Evolutionary conservation across 768 basidiomycete species (phyloP).

Genomic region (Mrakia gelida): DNA sequence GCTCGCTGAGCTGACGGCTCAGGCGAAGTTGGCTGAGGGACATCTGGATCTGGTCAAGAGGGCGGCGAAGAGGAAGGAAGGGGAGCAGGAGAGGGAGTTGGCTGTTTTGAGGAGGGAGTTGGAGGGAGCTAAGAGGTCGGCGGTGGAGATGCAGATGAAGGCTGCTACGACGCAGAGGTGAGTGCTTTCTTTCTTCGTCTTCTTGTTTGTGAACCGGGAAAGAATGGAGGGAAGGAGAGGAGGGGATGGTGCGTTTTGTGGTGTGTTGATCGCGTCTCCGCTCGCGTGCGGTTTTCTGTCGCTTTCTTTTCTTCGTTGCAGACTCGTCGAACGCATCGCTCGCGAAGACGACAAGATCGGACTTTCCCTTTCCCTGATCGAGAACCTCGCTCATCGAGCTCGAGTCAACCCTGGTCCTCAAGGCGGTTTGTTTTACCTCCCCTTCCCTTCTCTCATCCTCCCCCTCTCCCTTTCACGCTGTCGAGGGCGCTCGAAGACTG

Average conservation of each 20-base stretch:
- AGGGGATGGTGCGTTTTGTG: not conserved
- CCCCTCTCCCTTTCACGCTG: not conserved
- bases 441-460: not conserved
- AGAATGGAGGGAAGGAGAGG: not conserved
- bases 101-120: not conserved
- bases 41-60: not conserved
- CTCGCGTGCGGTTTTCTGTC: not conserved
- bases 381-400: constrained; percentile 23
- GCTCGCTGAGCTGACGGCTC: not conserved
- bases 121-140: not conserved
- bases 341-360: constrained; percentile 22
- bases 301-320: not conserved
- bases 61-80: constrained; percentile 16
- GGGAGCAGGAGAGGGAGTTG: constrained; percentile 16
- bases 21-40: not conserved
- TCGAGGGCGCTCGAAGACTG: not conserved
- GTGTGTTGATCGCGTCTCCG: not conserved
- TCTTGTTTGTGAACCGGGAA: not conserved
- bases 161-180: not conserved
- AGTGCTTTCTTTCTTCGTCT: not conserved
- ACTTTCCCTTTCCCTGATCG: constrained; percentile 7
- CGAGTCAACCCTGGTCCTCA: constrained; percentile 16
- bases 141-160: constrained; percentile 9
- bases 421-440: constrained; percentile 1
- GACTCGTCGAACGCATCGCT: constrained; percentile 8